phyloP scores from a whole-genome alignment of 1,284 basidiomycete genomes.

The Fistulina hepatica region DNA sequence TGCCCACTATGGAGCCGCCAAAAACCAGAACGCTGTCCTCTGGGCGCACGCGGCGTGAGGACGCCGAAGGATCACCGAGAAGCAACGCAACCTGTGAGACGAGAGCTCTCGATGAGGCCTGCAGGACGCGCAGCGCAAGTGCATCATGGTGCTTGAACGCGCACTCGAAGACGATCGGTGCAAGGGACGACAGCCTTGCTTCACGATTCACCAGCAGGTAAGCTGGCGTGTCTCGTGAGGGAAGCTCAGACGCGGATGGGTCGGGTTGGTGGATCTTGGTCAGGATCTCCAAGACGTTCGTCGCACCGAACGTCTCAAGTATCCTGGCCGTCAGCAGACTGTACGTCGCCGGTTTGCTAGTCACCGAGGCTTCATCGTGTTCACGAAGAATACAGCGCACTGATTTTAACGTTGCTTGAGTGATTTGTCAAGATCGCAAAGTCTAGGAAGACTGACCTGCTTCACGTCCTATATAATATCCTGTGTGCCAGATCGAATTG shows the following conservation, averaged over 20 bases:
- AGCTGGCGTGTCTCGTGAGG: slow-evolving; percentile 17
- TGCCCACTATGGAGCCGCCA: slow-evolving; percentile 59
- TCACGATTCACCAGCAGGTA: slow-evolving; percentile 37
- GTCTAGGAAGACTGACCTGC: no score
- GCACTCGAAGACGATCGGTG: slow-evolving; percentile 61
- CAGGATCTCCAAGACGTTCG: slow-evolving; percentile 50
- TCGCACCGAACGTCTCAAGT: slow-evolving; percentile 44
- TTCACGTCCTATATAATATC: slow-evolving; percentile 61
- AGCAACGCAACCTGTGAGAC: slow-evolving; percentile 52
- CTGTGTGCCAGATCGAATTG: no score
- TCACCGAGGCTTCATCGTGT: slow-evolving; percentile 43
- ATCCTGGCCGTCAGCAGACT: slow-evolving; percentile 34
- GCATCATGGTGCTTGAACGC: slow-evolving; percentile 55
- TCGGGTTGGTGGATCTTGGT: slow-evolving; percentile 50
- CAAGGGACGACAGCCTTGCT: slow-evolving; percentile 60
- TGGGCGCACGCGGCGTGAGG: slow-evolving; percentile 36
- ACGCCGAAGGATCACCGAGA: slow-evolving; percentile 28
- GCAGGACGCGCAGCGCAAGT: slow-evolving; percentile 49
- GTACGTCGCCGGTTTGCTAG: slow-evolving; percentile 20
- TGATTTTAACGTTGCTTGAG: no score
- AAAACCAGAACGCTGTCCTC: slow-evolving; percentile 53
- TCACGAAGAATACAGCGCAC: slow-evolving; percentile 52
- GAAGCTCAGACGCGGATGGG: slow-evolving; percentile 20
- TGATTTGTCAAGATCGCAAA: no score
- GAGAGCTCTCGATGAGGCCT: slow-evolving; percentile 38